A percentile compares a stretch with the other conserved stretches of the same genome.
Conservation (phyloP, 306 rosid species). For the Vigna hirtella region DNA sequence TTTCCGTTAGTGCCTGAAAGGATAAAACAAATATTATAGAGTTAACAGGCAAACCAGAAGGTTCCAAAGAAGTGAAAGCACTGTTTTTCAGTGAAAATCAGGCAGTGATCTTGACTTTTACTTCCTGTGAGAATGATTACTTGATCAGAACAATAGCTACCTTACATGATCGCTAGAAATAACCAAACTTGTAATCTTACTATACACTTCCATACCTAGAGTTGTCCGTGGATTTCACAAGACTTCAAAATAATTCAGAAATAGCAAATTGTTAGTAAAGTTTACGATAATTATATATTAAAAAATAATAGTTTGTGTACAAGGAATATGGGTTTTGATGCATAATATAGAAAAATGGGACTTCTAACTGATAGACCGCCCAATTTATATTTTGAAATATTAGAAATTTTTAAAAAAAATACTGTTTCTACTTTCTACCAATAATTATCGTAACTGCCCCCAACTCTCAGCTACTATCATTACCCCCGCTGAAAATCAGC, state of each 20-base stretch:
- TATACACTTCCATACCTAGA: neutral
- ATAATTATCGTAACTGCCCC: neutral
- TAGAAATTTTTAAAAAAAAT: neutral
- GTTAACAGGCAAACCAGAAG: conserved; percentile 6
- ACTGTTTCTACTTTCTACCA: too few species aligned
- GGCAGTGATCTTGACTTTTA: conserved; percentile 12
- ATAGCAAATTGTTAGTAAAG: neutral
- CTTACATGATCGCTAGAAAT: neutral
- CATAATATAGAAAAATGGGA: neutral
- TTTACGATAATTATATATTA: neutral
- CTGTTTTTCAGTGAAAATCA: neutral
- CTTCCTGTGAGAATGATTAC: neutral
- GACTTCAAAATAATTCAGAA: neutral
- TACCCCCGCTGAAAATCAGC: neutral
- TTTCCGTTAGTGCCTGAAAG: conserved; percentile 84
- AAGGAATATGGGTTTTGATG: neutral
- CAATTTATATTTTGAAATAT: neutral
- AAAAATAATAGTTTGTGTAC: neutral
- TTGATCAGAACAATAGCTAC: neutral
- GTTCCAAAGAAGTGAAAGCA: conserved; percentile 17
- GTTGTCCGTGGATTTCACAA: neutral
- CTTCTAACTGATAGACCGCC: neutral
- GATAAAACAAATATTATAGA: conserved; percentile 19
- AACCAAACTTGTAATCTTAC: conserved; percentile 20
- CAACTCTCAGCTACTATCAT: neutral